Evolutionary conservation across 192 early-diverging fungal genomes (phyloP).

Genomic region (Gorgonomyces haynaldii): DNA sequence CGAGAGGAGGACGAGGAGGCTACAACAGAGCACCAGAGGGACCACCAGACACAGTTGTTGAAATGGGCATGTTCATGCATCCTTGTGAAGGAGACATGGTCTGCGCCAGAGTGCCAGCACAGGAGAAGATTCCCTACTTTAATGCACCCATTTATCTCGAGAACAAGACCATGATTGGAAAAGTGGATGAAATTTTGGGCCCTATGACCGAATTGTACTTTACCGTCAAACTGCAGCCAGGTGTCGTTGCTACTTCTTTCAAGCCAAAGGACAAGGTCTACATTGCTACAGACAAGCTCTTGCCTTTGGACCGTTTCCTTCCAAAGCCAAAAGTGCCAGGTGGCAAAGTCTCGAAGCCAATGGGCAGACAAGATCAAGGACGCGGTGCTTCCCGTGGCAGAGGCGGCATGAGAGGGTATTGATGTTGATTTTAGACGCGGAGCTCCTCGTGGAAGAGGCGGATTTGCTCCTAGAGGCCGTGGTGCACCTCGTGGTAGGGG

Average conservation of each 20-base stretch:
- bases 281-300: conserved; percentile 84
- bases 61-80: conserved; percentile 85
- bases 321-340: conserved; percentile 74
- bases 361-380: conserved; percentile 49
- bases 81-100: conserved; percentile 97
- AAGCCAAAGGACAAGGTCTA: conserved; percentile 83
- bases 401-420: not conserved
- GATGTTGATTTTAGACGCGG: not conserved
- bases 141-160: conserved; percentile 97
- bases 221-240: conserved; percentile 91
- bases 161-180: conserved; percentile 98
- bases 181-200: conserved; percentile 97
- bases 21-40: conserved; percentile 43
- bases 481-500: conserved; percentile 15
- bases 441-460: conserved; percentile 20
- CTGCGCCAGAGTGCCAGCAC: conserved; percentile 30
- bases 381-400: conserved; percentile 32
- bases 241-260: conserved; percentile 85
- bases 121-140: conserved; percentile 88
- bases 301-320: conserved; percentile 93
- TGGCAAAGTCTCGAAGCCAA: conserved; percentile 38
- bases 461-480: conserved; percentile 28
- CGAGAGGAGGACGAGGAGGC: conserved; percentile 39
- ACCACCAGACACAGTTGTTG: conserved; percentile 67
- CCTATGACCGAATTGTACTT: conserved; percentile 97